Base-by-base conservation (phyloP, 345 rosid genomes). In the Xanthoceras sorbifolium region DNA sequence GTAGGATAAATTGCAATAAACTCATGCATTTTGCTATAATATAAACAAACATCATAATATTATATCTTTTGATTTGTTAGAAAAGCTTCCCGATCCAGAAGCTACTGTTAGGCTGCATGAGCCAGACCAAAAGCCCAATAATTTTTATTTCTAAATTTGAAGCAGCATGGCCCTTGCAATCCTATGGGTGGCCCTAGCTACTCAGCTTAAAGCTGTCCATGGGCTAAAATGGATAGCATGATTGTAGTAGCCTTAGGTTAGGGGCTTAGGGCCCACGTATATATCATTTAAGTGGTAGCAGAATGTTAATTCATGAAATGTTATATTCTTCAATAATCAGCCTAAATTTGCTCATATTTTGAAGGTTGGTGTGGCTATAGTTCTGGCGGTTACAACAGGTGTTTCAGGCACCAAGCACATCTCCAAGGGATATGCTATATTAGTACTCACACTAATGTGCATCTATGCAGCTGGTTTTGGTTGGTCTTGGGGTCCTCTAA, bases 401-500 rank as follows among this genome's bases (percentile, higher is more conserved):
- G 72, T 75, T n/a, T 82, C 89, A 2, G 93, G 90, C 64, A 79
- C 78, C 0, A 80, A 74, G 71, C 83, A 76, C 46, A 87, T 89
- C 67, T 61, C 82, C 70, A 84, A 68, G 83, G 89, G 81, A 36
- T 22, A 80, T 11, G 85, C 86, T 8, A 29, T 87, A 42, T 48
- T 82, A 23, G 86, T 91, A 8, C 80, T 91, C 5, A 80, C 80
- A 18, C 78, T 89, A 17, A 84, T 85, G 89, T 87, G 93, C 84
- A 18, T 86, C 20, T 91, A 88, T 25, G 87, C 88, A 1, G 87
- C 92, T 12, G 95, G 95, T 11, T 91, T 89, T 61, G 95, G 90
- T 2, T 91, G 90, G 92, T 89, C 93, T 0, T 91, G 93, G 96
- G 93, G 95, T 2, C 93, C 93, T 8, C 78, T 91, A 6, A 64